Evolutionary conservation across 2,329 filamentous ascomycete species (phyloP).

Genomic region (Elsinoe perseae): DNA sequence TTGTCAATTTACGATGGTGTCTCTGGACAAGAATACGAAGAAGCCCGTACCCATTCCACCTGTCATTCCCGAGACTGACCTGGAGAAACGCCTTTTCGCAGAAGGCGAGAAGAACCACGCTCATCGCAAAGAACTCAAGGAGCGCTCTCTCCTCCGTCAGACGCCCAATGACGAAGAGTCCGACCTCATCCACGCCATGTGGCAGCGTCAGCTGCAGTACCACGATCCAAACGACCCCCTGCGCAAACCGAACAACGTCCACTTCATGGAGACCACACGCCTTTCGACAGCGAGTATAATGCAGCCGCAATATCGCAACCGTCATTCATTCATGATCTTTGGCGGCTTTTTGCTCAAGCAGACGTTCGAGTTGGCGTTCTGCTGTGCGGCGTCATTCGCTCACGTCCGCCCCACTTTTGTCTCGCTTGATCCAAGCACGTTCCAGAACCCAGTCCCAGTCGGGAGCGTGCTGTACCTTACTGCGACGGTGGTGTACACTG

Average conservation of each 20-base stretch:
- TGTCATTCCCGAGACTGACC: conserved; percentile 53
- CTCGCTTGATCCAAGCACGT: conserved; percentile 64
- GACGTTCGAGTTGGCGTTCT: conserved; percentile 69
- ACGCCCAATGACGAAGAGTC: conserved; percentile 65
- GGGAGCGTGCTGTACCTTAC: conserved; percentile 68
- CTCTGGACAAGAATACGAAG: conserved; percentile 60
- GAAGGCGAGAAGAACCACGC: conserved; percentile 59
- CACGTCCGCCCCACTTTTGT: conserved; percentile 64
- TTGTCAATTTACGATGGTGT: conserved; percentile 73
- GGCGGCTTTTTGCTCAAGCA: conserved; percentile 67
- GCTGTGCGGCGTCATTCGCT: conserved; percentile 62
- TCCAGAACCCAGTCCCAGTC: conserved; percentile 67
- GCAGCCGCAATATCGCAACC: conserved; percentile 64
- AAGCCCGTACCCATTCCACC: conserved; percentile 57
- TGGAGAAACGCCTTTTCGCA: conserved; percentile 56
- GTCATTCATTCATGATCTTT: conserved; percentile 72
- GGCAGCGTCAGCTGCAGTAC: conserved; percentile 60
- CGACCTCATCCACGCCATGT: conserved; percentile 64
- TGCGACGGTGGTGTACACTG: conserved; percentile 63
- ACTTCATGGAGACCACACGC: conserved; percentile 55
- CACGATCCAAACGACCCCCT: conserved; percentile 51
- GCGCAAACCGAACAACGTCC: conserved; percentile 49
- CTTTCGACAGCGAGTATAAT: conserved; percentile 64
- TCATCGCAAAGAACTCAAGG: conserved; percentile 56
- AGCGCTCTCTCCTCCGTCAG: conserved; percentile 54